phyloP scores from a whole-genome alignment of 179 eudicot genomes.

The Patellifolia procumbens region DNA sequence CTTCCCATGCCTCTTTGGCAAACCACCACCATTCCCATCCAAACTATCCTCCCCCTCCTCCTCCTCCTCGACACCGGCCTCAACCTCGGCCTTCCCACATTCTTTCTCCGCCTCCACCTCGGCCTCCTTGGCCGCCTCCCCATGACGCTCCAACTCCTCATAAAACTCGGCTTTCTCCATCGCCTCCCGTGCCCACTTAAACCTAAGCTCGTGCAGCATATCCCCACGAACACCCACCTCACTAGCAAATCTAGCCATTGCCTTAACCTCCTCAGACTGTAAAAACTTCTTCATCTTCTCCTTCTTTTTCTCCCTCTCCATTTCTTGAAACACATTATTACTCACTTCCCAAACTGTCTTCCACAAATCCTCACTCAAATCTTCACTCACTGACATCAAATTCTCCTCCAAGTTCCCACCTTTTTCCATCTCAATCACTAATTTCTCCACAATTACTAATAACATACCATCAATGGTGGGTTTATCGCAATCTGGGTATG shows the following conservation, averaged over 20 bases:
- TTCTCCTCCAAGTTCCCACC: constrained; percentile 52
- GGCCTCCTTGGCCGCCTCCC: constrained; percentile 34
- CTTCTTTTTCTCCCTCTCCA: constrained; percentile 79
- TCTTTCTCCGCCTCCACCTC: constrained; percentile 23
- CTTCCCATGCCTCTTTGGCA: constrained; percentile 90
- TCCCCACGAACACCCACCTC: constrained; percentile 90
- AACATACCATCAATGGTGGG: constrained; percentile 66
- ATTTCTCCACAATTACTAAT: constrained; percentile 63
- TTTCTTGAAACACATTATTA: constrained; percentile 58
- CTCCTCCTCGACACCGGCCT: constrained; percentile 15
- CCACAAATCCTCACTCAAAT: constrained; percentile 79
- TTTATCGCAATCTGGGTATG: constrained; percentile 52
- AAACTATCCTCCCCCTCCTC: constrained; percentile 19
- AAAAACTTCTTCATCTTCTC: constrained; percentile 70
- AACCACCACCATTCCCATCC: constrained; percentile 32
- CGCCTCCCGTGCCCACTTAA: constrained; percentile 90
- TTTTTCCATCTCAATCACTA: constrained; percentile 65
- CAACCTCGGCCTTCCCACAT: not conserved
- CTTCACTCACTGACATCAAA: constrained; percentile 22
- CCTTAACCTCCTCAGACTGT: constrained; percentile 77
- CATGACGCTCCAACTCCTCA: constrained; percentile 42
- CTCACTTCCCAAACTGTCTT: constrained; percentile 78
- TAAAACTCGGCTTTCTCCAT: constrained; percentile 84
- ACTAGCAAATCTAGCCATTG: constrained; percentile 75
- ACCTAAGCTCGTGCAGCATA: constrained; percentile 81